Conservation (phyloP, 768 basidiomycete species). For the Hemileccinum impolitum region DNA sequence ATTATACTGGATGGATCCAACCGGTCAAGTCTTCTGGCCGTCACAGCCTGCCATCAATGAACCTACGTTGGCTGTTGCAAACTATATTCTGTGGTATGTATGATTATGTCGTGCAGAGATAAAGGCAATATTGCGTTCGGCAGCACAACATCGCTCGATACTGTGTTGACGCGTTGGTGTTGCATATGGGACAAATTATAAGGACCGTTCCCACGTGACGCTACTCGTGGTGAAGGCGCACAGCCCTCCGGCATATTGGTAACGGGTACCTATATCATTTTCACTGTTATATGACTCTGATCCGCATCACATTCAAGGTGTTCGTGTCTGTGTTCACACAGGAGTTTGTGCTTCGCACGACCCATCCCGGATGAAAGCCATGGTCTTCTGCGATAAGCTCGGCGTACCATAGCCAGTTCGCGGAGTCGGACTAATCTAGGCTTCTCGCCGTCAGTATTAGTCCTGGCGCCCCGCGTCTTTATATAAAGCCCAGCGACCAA, state of each 20-base stretch:
- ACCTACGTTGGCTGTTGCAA: too few species aligned
- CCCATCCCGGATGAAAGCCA: neutral
- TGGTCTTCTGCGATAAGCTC: neutral
- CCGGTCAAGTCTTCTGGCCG: too few species aligned
- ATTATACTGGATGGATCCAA: too few species aligned
- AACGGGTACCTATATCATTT: neutral
- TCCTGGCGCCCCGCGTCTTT: conserved; percentile 9
- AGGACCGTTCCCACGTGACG: neutral
- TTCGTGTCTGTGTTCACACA: neutral
- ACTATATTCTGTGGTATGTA: too few species aligned
- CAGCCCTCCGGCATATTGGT: neutral
- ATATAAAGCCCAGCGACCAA: conserved; percentile 7
- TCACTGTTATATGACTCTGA: neutral
- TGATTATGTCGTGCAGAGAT: too few species aligned
- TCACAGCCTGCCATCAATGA: too few species aligned
- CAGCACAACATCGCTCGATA: too few species aligned
- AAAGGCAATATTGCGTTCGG: too few species aligned
- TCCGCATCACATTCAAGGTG: neutral
- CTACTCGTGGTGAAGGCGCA: neutral
- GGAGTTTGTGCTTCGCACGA: neutral
- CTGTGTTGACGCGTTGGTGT: too few species aligned
- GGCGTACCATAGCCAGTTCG: neutral
- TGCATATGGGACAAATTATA: too few species aligned
- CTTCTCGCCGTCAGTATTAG: neutral
- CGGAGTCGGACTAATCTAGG: conserved; percentile 8